These are phyloP conservation scores for Dendrobium nobile DNA, from an alignment of 106 monocot species.

Conservation along the genomic window DNA sequence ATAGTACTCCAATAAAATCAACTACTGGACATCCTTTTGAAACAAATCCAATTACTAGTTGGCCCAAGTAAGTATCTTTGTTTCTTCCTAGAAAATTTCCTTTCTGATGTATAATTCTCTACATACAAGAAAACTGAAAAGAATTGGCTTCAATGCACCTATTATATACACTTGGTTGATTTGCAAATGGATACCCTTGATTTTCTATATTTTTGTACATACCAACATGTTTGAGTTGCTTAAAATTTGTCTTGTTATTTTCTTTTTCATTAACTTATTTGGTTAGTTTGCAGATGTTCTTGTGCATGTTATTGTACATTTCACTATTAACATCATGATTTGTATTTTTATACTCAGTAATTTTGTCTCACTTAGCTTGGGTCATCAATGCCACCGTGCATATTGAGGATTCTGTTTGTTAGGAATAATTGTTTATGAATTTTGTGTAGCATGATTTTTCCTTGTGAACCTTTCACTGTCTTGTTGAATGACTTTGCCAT, in stretches of 20 bases:
- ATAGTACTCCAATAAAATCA: constrained; percentile 22
- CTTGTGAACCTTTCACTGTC: neutral
- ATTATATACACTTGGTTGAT: neutral
- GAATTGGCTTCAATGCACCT: neutral
- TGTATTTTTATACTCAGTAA: neutral
- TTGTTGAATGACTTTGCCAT: neutral
- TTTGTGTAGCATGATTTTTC: neutral
- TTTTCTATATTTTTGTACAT: neutral
- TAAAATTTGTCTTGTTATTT: neutral
- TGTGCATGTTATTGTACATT: neutral
- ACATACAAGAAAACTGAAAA: neutral
- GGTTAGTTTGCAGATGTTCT: neutral
- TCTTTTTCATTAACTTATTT: neutral
- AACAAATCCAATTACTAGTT: constrained; percentile 29
- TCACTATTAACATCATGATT: neutral
- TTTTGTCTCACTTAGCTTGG: neutral
- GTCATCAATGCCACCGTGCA: neutral
- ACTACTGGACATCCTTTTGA: constrained; percentile 25
- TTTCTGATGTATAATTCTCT: neutral
- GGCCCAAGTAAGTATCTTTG: constrained; percentile 68
- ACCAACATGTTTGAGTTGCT: neutral
- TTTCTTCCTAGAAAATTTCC: neutral
- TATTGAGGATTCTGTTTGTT: neutral
- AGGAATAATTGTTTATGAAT: neutral
- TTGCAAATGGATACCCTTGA: neutral